Evolutionary conservation across 2,329 filamentous ascomycete genomes (phyloP), one percentile per base, ranked within the genome.

Genomic region (Claviceps sp.): DNA sequence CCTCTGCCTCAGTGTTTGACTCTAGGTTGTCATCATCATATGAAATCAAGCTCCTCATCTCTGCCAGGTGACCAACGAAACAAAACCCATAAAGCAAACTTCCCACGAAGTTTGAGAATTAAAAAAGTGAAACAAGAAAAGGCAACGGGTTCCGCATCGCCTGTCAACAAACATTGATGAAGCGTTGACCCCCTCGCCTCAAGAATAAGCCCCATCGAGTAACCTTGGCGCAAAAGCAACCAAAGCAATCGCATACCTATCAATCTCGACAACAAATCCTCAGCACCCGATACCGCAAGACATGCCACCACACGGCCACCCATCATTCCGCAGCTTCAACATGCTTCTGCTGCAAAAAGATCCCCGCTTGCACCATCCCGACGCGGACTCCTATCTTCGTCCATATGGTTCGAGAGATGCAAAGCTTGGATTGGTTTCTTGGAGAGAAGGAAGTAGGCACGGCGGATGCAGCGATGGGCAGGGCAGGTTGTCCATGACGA

Each of bases 121-220:
- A 60, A 56, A 52, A 50, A 49, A 45, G 62, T 11, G 24, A 34
- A 59, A 52, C 30, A 11, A 60, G 55, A 52, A 50, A 49, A 45
- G 63, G 13, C 8, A 34, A 59, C 53, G 39, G 2, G 3, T 22
- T 14, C 50, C 54, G 57, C 55, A 60, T 59, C 58, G 55, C 43
- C 34, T 47, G 44, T 50, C 53, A 50, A 45, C 30, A 48, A 48
- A 22, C 7, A 19, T n/a, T n/a, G 54, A 56, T 50, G 52, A 52
- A 42, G 51, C 59, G 56, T 42, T 55, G 51, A 70, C 72, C 86
- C 85, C 86, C 89, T 95, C 89, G 90, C 86, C 80, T 89, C 91
- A 86, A 96, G 89, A 96, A 95, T 97, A 89, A 96, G 91, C 91
- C 91, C 91, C 91, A 95, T 97, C 89, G 90, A 95, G 91, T 97